Evolutionary conservation across 257 asterid genomes (phyloP).

Genomic region (Capsicum chinense): DNA sequence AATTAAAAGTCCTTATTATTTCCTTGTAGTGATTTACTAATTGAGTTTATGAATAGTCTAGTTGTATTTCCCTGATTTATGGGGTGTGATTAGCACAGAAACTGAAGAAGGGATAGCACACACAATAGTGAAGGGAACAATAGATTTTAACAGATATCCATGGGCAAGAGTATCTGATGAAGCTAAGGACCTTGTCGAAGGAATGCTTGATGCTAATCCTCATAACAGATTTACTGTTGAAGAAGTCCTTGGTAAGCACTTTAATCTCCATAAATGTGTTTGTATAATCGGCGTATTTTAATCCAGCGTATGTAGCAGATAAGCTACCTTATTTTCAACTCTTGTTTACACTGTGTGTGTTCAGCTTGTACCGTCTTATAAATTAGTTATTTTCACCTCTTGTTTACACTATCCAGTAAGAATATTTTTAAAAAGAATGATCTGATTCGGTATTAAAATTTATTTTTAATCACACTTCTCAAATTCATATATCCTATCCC

Average conservation of each 20-base stretch:
- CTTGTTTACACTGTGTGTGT: no score
- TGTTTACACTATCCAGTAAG: no score
- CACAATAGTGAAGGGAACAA: slow-evolving; percentile 41
- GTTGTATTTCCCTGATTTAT: slow-evolving; percentile 17
- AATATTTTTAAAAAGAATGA: no score
- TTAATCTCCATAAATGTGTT: background rate
- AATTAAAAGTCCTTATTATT: background rate
- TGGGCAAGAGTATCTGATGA: slow-evolving; percentile 80
- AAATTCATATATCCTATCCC: no score
- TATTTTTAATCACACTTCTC: no score
- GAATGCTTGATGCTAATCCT: slow-evolving; percentile 78
- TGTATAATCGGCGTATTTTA: background rate
- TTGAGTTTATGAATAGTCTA: background rate
- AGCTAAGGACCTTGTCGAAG: slow-evolving; percentile 73
- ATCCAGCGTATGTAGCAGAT: background rate
- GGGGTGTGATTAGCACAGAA: slow-evolving; percentile 62
- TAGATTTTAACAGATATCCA: slow-evolving; percentile 74
- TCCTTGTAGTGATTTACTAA: background rate
- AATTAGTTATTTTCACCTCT: no score
- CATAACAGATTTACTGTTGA: slow-evolving; percentile 60
- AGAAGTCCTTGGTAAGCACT: slow-evolving; percentile 63
- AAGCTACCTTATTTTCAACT: background rate
- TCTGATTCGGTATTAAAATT: no score
- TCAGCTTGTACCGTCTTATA: no score
- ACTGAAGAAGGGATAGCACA: slow-evolving; percentile 68